Base-by-base conservation (phyloP, 805 yeast species). In the Saturnispora bothae region DNA sequence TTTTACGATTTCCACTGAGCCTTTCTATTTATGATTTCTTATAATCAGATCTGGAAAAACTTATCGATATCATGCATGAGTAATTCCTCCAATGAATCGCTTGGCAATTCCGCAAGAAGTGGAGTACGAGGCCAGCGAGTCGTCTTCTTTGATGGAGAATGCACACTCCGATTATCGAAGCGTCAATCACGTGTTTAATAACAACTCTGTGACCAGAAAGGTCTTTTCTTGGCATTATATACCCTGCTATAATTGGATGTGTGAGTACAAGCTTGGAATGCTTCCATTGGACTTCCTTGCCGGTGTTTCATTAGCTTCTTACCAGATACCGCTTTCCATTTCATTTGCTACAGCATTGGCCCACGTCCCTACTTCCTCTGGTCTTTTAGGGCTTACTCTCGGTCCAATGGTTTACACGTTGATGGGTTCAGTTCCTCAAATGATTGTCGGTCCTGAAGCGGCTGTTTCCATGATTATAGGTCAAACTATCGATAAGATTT, bases 361-460 rank as follows among this genome's bases (percentile, higher is more conserved):
- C 2, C 84, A 78, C 49, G 78, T 84, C 10, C 89, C 92, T 9
- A 83, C 95, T 0, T 57, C 80, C 3, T 74, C 81, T 46, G 96
- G 96, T 0, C 63, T 88, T 7, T 71, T 78, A 46, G 83, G 86
- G 0, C 66, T 85, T 34, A 77, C 83, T 1, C 64, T 82, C 3
- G 84, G 92, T 0, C 94, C 95, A 0, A 60, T 80, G n/a, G 60
- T 83, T 6, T 86, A 86, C 53, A 68, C 84, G 5, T 43, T 85
- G 3, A 65, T 85, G 42, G 96, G 96, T 0, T 73, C 92, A 0
- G 94, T 85, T 1, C 95, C 95, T 0, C 79, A 78, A 42, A 74
- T 86, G 80, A 76, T 85, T 28, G 94, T 86, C 15, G 95, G 95
- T 0, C 95, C 96, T 1, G 94, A 86, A 56, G 88, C 89, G 15